Base-by-base conservation (phyloP, 225 moss, liverwort and hornwort species). In the Bryoerythrophyllum caledonicum region DNA sequence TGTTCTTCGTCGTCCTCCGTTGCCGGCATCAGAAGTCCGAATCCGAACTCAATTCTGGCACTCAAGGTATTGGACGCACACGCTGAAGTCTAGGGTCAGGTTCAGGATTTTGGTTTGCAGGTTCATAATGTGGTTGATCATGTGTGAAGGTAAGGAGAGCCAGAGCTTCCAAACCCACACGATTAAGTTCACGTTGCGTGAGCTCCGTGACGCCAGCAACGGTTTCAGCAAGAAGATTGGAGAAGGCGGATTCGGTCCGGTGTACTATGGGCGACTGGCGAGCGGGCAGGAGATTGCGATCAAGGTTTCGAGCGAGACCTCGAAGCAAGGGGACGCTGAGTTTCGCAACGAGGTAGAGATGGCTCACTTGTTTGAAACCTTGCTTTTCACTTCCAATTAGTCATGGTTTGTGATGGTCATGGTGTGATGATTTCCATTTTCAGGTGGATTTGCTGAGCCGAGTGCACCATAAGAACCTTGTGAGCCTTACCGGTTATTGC, bases 231-330 rank as follows among this genome's bases (percentile, higher is more conserved):
- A 43, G 57, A 73, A 72, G 43, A 77, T 80, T 37, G 86, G 82
- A 46, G 80, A 83, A 51, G 82, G 86, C 8, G 79, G 86, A 24
- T 83, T 86, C 4, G 83, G 77, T 9, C 55, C 80, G 15, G 77
- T 86, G 60, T 80, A 78, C 55, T 80, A 77, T 9, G 86, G 80
- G 13, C 63, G 37, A 54, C 65, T 80, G 59, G 30, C 44, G 14
- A 58, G 66, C 55, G 77, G 80, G 4, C 74, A 78, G 67, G 81
- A 54, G 54, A 54, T 54, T n/a, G 54, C 54, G 1, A 54, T 54
- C 23, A 54, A 54, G 54, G 54, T 54, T 21, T 54, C 54, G 54
- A 54, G 54, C 10, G 54, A 54, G 54, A 54, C 54, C 21, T 54
- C 54, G 54, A 54, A 54, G 54, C 54, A 54, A 54, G 54, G 54